Conservation (phyloP, 169 alveolate genomes). For the Blepharisma undulans region DNA sequence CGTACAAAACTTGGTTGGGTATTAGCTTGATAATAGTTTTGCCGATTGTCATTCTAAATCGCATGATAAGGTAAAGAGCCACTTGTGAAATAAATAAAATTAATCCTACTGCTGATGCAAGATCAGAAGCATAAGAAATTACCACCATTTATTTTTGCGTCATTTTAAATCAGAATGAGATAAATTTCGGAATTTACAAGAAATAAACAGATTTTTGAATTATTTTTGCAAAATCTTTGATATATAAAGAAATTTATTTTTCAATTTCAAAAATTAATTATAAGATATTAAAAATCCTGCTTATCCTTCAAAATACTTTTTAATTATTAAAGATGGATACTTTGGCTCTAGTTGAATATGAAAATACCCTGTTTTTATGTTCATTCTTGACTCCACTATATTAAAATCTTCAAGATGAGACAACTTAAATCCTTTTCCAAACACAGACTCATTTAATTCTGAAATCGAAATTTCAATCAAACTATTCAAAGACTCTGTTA, state of each 20-base stretch:
- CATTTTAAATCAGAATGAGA: no score
- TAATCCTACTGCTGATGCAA: not conserved
- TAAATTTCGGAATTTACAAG: not conserved
- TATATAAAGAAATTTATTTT: no score
- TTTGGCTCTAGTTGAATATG: not conserved
- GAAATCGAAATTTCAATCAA: not conserved
- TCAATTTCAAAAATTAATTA: no score
- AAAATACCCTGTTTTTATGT: not conserved
- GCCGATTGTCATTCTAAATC: not conserved
- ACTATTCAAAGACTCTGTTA: not conserved
- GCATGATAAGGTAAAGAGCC: not conserved
- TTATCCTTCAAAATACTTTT: not conserved
- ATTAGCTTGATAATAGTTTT: not conserved
- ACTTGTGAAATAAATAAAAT: not conserved
- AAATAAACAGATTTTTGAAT: not conserved
- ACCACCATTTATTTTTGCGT: not conserved
- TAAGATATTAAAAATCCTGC: no score
- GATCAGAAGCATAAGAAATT: not conserved
- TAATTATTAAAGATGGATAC: not conserved
- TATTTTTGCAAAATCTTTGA: no score
- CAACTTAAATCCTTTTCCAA: not conserved
- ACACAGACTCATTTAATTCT: not conserved
- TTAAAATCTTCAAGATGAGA: not conserved
- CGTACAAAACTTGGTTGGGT: not conserved
- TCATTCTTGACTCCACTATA: not conserved